These are phyloP conservation scores for Neoboletus magnificus DNA, from an alignment of 768 basidiomycete species.

Conservation along the genomic window DNA sequence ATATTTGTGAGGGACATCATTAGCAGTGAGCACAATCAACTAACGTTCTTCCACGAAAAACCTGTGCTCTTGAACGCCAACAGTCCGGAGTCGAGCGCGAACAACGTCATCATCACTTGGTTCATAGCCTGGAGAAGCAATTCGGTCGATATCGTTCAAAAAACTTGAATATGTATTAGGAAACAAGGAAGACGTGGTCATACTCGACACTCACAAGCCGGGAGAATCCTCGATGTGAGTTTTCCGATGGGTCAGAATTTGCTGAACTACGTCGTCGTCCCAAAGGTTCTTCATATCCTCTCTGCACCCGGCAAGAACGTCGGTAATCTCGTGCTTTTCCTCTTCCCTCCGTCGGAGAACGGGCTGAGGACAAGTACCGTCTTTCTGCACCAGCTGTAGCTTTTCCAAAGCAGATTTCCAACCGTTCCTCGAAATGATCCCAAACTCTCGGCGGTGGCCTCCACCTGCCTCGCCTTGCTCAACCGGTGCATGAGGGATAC, in stretches of 20 bases:
- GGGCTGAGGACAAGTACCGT: conserved; percentile 3
- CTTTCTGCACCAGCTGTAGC: conserved; percentile 37
- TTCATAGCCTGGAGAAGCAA: too few species aligned
- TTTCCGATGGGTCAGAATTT: conserved; percentile 54
- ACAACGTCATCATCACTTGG: too few species aligned
- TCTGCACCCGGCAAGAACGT: conserved; percentile 55
- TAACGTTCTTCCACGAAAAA: conserved; percentile 63
- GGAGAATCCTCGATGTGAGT: conserved; percentile 63
- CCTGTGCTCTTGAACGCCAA: too few species aligned
- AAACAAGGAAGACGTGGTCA: conserved; percentile 5
- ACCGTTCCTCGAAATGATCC: conserved; percentile 59
- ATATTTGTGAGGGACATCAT: background rate
- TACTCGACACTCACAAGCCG: conserved; percentile 57
- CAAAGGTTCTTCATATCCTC: conserved; percentile 69
- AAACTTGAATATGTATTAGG: conserved; percentile 6
- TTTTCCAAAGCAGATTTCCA: conserved; percentile 64
- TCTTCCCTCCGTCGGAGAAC: conserved; percentile 36
- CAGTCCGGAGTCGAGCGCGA: too few species aligned
- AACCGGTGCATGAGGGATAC: conserved; percentile 42
- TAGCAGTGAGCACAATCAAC: conserved; percentile 13
- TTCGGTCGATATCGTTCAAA: too few species aligned
- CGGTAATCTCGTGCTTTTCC: conserved; percentile 51
- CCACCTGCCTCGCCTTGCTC: conserved; percentile 1
- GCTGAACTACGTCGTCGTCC: conserved; percentile 61
- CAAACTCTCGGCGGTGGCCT: conserved; percentile 46